These are phyloP conservation scores for Juncus inflexus DNA, from an alignment of 176 grass and related monocot genomes.

Conservation along the genomic window DNA sequence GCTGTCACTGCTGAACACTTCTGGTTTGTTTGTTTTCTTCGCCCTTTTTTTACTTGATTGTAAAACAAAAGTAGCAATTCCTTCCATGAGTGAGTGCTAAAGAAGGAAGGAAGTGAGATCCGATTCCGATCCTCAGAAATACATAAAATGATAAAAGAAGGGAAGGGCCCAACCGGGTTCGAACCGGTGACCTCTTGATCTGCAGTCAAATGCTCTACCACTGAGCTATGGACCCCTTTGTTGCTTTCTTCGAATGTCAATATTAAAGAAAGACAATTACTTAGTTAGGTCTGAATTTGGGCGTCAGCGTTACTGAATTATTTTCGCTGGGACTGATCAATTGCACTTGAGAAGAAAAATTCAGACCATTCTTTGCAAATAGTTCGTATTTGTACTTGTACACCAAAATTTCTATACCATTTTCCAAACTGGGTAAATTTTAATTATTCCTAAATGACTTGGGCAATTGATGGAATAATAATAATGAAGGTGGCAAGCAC, in stretches of 20 bases:
- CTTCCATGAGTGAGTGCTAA: neutral
- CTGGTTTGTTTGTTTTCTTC: slow-evolving; percentile 4
- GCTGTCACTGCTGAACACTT: slow-evolving; percentile 15
- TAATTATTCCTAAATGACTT: slow-evolving; percentile 5
- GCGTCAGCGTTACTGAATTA: no score
- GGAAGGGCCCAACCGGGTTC: slow-evolving; percentile 49
- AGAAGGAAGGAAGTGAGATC: no score
- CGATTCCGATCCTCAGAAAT: neutral
- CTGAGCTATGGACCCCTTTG: slow-evolving; percentile 71
- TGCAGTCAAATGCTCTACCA: slow-evolving; percentile 95
- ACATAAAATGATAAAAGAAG: neutral
- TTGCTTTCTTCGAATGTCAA: neutral
- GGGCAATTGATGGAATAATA: slow-evolving; percentile 5
- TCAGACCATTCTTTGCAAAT: no score
- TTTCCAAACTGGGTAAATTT: slow-evolving; percentile 33
- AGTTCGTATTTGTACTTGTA: no score
- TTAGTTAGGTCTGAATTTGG: neutral
- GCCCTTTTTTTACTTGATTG: neutral
- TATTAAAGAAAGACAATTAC: slow-evolving; percentile 15
- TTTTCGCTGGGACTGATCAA: no score
- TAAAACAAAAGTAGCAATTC: neutral
- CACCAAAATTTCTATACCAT: no score
- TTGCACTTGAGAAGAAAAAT: no score
- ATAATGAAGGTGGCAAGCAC: slow-evolving; percentile 59
- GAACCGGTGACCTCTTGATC: slow-evolving; percentile 63